phyloP scores from a whole-genome alignment of 2,329 filamentous ascomycete genomes.

The Botrytis byssoidea region DNA sequence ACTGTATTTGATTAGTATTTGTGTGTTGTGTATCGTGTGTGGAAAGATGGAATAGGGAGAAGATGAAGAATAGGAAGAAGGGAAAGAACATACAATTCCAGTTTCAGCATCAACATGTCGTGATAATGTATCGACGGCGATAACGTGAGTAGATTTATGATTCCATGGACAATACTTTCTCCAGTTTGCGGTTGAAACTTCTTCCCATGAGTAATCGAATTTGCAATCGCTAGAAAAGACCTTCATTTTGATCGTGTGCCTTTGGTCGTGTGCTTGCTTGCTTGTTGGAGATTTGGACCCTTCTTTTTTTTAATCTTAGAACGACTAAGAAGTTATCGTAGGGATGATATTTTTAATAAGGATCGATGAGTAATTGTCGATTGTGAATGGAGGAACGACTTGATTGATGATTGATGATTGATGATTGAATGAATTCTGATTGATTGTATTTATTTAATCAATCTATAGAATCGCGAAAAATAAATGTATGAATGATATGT shows the following conservation, averaged over 20 bases:
- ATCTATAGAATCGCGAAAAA: neutral
- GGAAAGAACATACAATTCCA: constrained; percentile 56
- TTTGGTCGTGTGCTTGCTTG: neutral
- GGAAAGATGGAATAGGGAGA: neutral
- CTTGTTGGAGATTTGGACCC: neutral
- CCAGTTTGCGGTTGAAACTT: constrained; percentile 97
- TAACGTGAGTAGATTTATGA: constrained; percentile 94
- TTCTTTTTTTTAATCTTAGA: neutral
- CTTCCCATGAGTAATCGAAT: constrained; percentile 98
- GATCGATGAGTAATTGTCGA: neutral
- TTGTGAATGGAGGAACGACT: neutral
- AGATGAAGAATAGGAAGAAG: neutral
- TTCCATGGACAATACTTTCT: constrained; percentile 99
- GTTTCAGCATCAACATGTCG: constrained; percentile 63
- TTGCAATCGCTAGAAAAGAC: constrained; percentile 88
- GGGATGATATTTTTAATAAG: neutral
- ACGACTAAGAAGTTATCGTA: neutral
- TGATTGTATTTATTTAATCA: neutral
- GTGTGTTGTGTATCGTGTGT: too few species aligned
- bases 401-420: neutral
- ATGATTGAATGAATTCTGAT: neutral
- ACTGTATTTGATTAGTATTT: constrained; percentile 42
- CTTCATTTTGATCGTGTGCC: constrained; percentile 65
- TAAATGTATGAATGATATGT: neutral
- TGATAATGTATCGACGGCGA: constrained; percentile 89